phyloP scores from a whole-genome alignment of 345 rosid genomes.

The Raphanus sativus region DNA sequence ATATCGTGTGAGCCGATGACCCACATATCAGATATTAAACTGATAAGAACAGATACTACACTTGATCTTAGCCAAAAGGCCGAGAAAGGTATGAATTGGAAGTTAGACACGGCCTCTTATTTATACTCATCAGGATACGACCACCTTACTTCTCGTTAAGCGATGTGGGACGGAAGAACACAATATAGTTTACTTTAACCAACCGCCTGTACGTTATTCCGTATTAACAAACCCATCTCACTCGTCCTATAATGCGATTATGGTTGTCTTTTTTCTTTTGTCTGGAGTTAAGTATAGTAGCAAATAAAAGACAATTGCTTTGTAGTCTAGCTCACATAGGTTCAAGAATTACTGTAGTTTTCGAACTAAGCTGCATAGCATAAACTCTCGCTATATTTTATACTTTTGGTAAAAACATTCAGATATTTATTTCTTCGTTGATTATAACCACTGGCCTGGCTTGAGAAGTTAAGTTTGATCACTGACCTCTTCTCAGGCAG shows the following conservation, averaged over 20 bases:
- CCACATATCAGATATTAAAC: conserved; percentile 61
- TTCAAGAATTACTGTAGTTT: background rate
- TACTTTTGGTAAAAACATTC: background rate
- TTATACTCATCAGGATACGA: background rate
- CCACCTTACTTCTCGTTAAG: background rate
- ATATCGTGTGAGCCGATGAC: conserved; percentile 32
- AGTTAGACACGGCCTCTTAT: background rate
- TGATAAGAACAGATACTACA: conserved; percentile 67
- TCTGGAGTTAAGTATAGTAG: background rate
- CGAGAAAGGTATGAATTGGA: conserved; percentile 50
- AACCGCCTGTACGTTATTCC: background rate
- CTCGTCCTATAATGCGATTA: too few relatives aligned
- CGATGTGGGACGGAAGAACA: background rate
- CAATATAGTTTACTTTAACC: background rate
- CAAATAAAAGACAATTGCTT: background rate
- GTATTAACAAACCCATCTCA: too few relatives aligned
- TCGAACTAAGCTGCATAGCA: background rate
- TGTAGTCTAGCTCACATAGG: background rate
- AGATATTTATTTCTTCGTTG: background rate
- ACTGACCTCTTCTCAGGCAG: conserved; percentile 56
- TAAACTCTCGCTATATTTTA: background rate
- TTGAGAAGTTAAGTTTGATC: conserved; percentile 7
- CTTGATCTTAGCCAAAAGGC: conserved; percentile 73
- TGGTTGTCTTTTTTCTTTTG: background rate
- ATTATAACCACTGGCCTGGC: background rate